Evolutionary conservation across 306 rosid species (phyloP).

Genomic region (Vigna hirtella): DNA sequence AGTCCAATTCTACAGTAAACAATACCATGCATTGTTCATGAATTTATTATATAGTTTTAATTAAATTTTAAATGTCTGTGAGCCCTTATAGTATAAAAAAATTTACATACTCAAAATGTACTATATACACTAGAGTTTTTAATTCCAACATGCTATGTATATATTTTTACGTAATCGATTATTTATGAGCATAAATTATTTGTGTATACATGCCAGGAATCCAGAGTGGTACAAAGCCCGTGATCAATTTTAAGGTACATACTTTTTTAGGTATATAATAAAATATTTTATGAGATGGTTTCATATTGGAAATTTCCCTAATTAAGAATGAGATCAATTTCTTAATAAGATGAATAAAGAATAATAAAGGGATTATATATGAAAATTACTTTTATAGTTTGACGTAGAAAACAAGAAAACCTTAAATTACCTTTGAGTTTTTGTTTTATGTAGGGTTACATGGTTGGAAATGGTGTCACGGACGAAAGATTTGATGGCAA

Average conservation of each 20-base stretch:
- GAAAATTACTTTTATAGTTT: not conserved
- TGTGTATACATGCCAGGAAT: constrained; percentile 52
- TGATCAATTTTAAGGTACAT: constrained; percentile 72
- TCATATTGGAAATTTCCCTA: not conserved
- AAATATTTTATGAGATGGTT: not conserved
- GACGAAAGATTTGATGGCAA: constrained; percentile 64
- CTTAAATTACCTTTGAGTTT: constrained; percentile 28
- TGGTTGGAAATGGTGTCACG: constrained; percentile 85
- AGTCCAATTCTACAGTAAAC: not conserved
- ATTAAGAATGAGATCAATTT: not conserved
- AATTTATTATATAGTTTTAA: not conserved
- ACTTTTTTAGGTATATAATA: not conserved
- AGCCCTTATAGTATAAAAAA: not conserved
- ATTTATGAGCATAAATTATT: constrained; percentile 26
- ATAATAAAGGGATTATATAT: too few species aligned
- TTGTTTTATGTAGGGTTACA: constrained; percentile 61
- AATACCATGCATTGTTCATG: not conserved
- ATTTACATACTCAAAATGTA: not conserved
- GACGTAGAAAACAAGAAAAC: not conserved
- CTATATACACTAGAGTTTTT: not conserved
- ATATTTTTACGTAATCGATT: not conserved
- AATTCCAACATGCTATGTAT: constrained; percentile 20
- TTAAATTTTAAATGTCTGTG: not conserved
- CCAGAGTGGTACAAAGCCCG: constrained; percentile 52
- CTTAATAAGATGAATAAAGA: not conserved